Evolutionary conservation across 1,284 basidiomycete species (phyloP).

Genomic region (Rhodotorula glutinis): DNA sequence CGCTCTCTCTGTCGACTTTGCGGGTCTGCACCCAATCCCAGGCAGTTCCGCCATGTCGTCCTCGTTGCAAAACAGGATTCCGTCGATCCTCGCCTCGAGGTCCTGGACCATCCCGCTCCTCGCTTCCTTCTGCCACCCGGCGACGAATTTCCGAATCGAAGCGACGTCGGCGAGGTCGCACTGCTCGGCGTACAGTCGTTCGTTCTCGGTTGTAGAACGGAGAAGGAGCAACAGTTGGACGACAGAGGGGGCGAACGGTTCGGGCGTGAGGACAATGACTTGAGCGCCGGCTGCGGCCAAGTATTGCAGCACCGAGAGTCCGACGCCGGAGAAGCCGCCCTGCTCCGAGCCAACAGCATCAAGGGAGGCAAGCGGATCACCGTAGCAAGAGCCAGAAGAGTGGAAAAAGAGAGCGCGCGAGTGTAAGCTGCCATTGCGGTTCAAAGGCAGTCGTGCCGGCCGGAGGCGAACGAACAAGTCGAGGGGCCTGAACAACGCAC

Average conservation of each 20-base stretch:
- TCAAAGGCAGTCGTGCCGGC: too few species aligned
- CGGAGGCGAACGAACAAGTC: too few species aligned
- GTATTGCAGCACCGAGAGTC: conserved; percentile 25
- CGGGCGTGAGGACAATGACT: conserved; percentile 37
- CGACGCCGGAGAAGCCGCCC: conserved; percentile 31
- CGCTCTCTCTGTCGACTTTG: not conserved
- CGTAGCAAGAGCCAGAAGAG: too few species aligned
- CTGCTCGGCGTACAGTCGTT: conserved; percentile 41
- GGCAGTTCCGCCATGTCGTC: conserved; percentile 9
- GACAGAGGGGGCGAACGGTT: conserved; percentile 24
- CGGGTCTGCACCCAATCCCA: not conserved
- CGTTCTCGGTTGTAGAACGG: conserved; percentile 34
- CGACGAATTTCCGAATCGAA: conserved; percentile 29
- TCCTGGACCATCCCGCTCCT: conserved; percentile 39
- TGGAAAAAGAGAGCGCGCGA: not conserved
- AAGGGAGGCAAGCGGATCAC: too few species aligned
- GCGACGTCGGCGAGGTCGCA: conserved; percentile 34
- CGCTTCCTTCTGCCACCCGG: conserved; percentile 34
- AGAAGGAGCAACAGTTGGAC: conserved; percentile 41
- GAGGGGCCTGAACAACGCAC: conserved; percentile 4
- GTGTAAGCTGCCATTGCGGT: too few species aligned
- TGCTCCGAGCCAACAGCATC: too few species aligned
- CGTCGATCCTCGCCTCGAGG: conserved; percentile 38
- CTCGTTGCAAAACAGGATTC: conserved; percentile 39
- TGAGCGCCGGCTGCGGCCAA: conserved; percentile 40